Percentiles rank a stretch among this genome's conserved stretches.
These are phyloP conservation scores for Odonthalia washingtoniensis DNA, from an alignment of 31 red algal species.

Conservation along the genomic window DNA sequence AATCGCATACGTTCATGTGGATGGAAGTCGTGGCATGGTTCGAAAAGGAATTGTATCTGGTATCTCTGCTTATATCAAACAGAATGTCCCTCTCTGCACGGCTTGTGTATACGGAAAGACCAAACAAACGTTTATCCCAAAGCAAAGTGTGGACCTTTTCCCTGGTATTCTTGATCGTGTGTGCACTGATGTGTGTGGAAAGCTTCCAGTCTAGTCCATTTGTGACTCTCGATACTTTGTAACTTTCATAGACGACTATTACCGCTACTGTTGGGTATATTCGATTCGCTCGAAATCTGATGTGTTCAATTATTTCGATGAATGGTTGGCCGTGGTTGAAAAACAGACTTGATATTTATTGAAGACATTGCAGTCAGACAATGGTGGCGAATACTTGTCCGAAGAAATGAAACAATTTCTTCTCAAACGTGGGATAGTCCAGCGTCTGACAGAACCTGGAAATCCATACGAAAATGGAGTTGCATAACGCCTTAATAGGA, in stretches of 20 bases:
- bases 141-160: slow-evolving; percentile 28
- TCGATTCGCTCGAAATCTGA: slow-evolving; percentile 24
- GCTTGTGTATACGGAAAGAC: slow-evolving; percentile 28
- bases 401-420: not conserved
- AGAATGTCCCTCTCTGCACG: not conserved
- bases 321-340: slow-evolving; percentile 10
- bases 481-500: slow-evolving; percentile 53
- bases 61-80: not conserved
- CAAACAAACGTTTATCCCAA: slow-evolving; percentile 38
- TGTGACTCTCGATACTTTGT: slow-evolving; percentile 47
- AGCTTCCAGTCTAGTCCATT: slow-evolving; percentile 13
- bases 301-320: slow-evolving; percentile 9
- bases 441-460: slow-evolving; percentile 31
- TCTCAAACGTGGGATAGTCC: not conserved
- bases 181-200: slow-evolving; percentile 36
- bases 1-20: slow-evolving; percentile 34
- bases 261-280: slow-evolving; percentile 16
- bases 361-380: slow-evolving; percentile 21
- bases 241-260: slow-evolving; percentile 45
- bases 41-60: slow-evolving; percentile 32
- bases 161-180: slow-evolving; percentile 20
- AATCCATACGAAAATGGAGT: slow-evolving; percentile 51
- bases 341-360: not conserved
- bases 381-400: slow-evolving; percentile 32
- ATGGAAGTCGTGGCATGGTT: slow-evolving; percentile 23